Evolutionary conservation across 805 yeast genomes (phyloP), one percentile per base, ranked within the genome.

Genomic region (Barnettozyma vustinii): DNA sequence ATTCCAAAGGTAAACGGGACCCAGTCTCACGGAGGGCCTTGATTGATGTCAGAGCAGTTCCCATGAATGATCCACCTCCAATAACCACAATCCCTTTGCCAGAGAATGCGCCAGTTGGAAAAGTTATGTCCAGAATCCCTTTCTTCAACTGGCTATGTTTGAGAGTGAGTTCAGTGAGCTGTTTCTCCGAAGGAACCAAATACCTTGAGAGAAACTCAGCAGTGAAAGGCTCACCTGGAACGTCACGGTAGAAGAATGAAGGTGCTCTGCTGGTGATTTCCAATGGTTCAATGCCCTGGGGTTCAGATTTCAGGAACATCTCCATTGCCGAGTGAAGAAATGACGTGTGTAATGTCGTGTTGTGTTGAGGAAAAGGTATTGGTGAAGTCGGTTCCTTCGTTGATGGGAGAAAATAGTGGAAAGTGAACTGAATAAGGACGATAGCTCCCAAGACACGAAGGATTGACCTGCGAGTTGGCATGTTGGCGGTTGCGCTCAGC

Each of bases 1-100:
- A 52, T 55, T 76, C 79, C 4, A 75, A 60, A 0, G 79, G 79
- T 18, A 74, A 57, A 36, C 56, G 56, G 0, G 78, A 68, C 0
- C 77, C 79, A 8, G 72, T 52, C 43, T 67, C 68, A 42, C 80
- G 61, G 9, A 75, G 55, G 4, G 70, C 63, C 48, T 66, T 61
- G 18, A 74, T 63, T 0, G 76, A 62, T 4, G 72, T 51, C 40
- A 69, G 60, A 0, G 73, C 65, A 27, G 68, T 64, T 64, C 77
- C 73, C 19, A 75, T 63, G 53, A 68, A 73, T 18, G 63, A 48
- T 1, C 74, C 75, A 43, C 77, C 79, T 20, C 76, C 78, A 42
- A 73, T 60, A 59, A 71, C 66, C 1, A 71, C 75, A 10, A 60
- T 55, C 37, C 65, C 67, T 40, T 58, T 56, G 2, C 61, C 64